These are phyloP conservation scores for Ophiognomonia clavigignenti-juglandacearum DNA, from an alignment of 2,329 filamentous ascomycete genomes.

Conservation along the genomic window DNA sequence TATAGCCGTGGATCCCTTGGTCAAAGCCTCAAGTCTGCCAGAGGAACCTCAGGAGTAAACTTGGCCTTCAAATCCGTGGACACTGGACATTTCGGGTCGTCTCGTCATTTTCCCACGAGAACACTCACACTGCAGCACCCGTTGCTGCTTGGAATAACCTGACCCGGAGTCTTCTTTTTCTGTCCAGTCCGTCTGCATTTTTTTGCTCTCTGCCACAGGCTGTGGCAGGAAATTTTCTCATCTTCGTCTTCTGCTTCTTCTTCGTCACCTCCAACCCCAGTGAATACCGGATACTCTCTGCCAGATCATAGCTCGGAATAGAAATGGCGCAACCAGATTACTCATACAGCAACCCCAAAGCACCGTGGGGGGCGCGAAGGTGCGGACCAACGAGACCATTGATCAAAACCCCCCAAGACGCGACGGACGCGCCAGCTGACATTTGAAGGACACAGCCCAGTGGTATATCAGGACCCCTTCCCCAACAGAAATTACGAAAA, in stretches of 20 bases:
- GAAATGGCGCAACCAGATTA: constrained; percentile 44
- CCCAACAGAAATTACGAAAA: constrained; percentile 30
- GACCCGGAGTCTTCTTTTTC: constrained; percentile 10
- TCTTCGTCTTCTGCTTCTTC: not conserved
- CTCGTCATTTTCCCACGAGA: too few relatives aligned
- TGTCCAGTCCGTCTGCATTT: constrained; percentile 6
- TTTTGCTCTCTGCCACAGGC: constrained; percentile 13
- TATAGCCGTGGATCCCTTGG: constrained; percentile 15
- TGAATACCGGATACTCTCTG: too few relatives aligned
- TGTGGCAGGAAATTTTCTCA: constrained; percentile 13
- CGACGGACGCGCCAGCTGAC: constrained; percentile 14
- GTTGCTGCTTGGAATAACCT: constrained; percentile 3
- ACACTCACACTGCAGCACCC: too few relatives aligned
- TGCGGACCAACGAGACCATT: constrained; percentile 38
- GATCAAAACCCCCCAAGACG: constrained; percentile 6
- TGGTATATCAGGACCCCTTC: constrained; percentile 29
- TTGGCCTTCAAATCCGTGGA: constrained; percentile 11
- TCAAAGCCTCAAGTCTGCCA: constrained; percentile 5
- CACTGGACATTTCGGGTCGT: not conserved
- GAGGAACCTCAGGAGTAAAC: constrained; percentile 12
- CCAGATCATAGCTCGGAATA: too few relatives aligned
- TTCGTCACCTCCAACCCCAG: too few relatives aligned
- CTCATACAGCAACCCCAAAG: constrained; percentile 38
- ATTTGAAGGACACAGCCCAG: constrained; percentile 25
- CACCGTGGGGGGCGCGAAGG: constrained; percentile 29